Conservation (phyloP, 495 filamentous ascomycete species). For the Terfezia boudieri region DNA sequence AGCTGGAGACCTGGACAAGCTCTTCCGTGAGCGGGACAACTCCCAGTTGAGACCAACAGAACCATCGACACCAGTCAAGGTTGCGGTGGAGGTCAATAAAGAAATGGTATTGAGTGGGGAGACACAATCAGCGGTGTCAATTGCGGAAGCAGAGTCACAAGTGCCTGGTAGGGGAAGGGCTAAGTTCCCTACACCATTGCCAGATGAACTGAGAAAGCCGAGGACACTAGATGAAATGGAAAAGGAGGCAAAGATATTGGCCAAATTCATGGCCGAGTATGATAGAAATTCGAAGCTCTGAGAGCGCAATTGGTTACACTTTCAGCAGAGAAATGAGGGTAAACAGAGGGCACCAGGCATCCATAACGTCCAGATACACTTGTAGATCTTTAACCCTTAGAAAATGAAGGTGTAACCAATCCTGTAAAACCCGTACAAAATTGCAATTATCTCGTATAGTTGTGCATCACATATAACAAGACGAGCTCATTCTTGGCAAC, state of each 20-base stretch:
- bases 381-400: no score
- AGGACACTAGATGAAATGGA: slow-evolving; percentile 57
- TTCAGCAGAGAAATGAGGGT: no score
- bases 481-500: no score
- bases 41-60: neutral
- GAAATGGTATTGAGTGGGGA: slow-evolving; percentile 13
- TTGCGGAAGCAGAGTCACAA: neutral
- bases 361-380: no score
- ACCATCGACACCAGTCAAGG: neutral
- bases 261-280: slow-evolving; percentile 26
- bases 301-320: no score
- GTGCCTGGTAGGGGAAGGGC: slow-evolving; percentile 11
- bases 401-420: no score
- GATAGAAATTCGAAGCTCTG: no score
- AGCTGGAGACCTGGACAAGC: slow-evolving; percentile 57
- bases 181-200: slow-evolving; percentile 28
- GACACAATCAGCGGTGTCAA: neutral
- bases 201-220: slow-evolving; percentile 41
- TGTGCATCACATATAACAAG: no score
- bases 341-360: no score
- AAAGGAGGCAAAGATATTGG: slow-evolving; percentile 47
- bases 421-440: no score
- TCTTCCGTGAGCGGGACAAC: slow-evolving; percentile 24
- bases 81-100: no score
- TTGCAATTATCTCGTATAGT: no score